These are phyloP conservation scores for Helotiales sp. DNA, from an alignment of 2,329 filamentous ascomycete species.

Conservation along the genomic window DNA sequence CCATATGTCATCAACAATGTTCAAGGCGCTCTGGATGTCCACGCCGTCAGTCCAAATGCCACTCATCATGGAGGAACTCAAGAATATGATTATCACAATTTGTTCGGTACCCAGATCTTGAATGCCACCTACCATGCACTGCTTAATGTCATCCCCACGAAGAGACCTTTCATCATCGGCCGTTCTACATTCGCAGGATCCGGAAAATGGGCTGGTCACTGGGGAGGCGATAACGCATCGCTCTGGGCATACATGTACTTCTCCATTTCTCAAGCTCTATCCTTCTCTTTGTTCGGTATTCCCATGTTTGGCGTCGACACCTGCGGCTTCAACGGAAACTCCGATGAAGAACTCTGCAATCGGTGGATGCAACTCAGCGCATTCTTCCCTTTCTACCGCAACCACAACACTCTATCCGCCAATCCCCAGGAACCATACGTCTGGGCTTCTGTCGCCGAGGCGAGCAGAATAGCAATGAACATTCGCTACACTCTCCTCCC, in stretches of 20 bases:
- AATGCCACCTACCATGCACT: slow-evolving; percentile 68
- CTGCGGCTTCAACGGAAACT: slow-evolving; percentile 72
- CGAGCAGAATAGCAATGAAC: slow-evolving; percentile 68
- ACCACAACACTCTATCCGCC: slow-evolving; percentile 70
- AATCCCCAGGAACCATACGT: slow-evolving; percentile 72
- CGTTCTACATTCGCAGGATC: slow-evolving; percentile 80
- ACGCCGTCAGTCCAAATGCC: slow-evolving; percentile 77
- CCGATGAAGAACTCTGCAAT: slow-evolving; percentile 71
- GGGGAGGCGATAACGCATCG: slow-evolving; percentile 78
- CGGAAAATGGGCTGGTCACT: slow-evolving; percentile 79
- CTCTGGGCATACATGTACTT: slow-evolving; percentile 77
- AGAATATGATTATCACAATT: slow-evolving; percentile 85
- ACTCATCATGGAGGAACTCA: slow-evolving; percentile 73
- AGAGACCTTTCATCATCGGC: slow-evolving; percentile 83
- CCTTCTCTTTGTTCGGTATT: slow-evolving; percentile 75
- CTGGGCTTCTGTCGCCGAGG: slow-evolving; percentile 69
- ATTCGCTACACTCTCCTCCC: slow-evolving; percentile 74
- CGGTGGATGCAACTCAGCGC: slow-evolving; percentile 76
- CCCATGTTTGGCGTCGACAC: slow-evolving; percentile 78
- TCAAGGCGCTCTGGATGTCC: slow-evolving; percentile 72
- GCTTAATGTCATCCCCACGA: slow-evolving; percentile 52
- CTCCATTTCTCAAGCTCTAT: slow-evolving; percentile 77
- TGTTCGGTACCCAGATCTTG: slow-evolving; percentile 76
- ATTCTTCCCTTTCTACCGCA: slow-evolving; percentile 80
- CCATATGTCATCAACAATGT: slow-evolving; percentile 79